Percentiles rank a stretch among this genome's conserved stretches.
Conservation (phyloP, 202 grass and related monocot genomes). For the Schoenoplectus triqueter region DNA sequence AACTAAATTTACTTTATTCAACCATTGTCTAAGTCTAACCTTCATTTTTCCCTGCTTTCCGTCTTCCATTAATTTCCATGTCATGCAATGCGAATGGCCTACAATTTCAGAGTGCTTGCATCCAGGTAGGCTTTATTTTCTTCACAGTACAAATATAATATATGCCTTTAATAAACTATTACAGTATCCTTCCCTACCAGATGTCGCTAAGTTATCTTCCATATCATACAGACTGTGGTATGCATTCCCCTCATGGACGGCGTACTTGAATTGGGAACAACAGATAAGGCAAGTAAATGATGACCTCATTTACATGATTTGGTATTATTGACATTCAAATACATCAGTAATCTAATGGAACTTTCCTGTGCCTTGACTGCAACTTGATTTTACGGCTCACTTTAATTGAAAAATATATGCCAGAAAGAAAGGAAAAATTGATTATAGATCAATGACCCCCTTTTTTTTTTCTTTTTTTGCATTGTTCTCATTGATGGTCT, state of each 20-base stretch:
- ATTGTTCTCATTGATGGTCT: not conserved
- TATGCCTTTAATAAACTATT: not conserved
- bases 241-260: slow-evolving; percentile 70
- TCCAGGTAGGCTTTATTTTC: slow-evolving; percentile 59
- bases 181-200: not conserved
- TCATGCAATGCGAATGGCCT: slow-evolving; percentile 1
- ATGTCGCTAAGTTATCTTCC: not conserved
- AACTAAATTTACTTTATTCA: not conserved
- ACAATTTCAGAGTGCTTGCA: slow-evolving; percentile 67
- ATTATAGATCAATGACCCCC: not conserved
- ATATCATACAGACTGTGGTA: slow-evolving; percentile 61
- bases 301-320: not conserved
- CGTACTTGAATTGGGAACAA: slow-evolving; percentile 83
- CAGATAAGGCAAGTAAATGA: slow-evolving; percentile 51
- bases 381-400: not conserved
- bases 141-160: not conserved
- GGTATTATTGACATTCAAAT: slow-evolving; percentile 1
- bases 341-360: not conserved
- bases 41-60: not conserved
- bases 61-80: not conserved
- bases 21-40: not conserved
- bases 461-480: not conserved
- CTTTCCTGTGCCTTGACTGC: not conserved
- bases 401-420: not conserved
- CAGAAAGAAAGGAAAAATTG: not conserved